These are phyloP conservation scores for Beauveria varroae DNA, from an alignment of 2,329 filamentous ascomycete species.

Conservation along the genomic window DNA sequence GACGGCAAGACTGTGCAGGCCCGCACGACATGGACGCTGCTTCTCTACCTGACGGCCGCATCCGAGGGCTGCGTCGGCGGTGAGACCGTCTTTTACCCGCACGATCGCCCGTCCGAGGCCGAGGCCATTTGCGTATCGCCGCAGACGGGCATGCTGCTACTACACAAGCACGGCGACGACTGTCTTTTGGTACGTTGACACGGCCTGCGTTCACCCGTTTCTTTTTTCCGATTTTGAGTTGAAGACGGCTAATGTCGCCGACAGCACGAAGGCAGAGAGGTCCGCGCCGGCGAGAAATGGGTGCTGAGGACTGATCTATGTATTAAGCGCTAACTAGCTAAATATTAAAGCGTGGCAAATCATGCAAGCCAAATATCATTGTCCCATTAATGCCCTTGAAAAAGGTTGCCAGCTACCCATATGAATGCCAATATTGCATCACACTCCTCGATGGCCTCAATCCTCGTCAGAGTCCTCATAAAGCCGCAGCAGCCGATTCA, in stretches of 20 bases:
- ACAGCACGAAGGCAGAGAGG: conserved; percentile 75
- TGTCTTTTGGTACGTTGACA: conserved; percentile 63
- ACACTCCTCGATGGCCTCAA: neutral
- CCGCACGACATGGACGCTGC: conserved; percentile 79
- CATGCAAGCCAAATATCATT: neutral
- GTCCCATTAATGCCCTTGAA: neutral
- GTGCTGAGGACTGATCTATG: conserved; percentile 79
- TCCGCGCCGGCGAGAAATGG: conserved; percentile 80
- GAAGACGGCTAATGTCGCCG: neutral
- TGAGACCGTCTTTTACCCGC: conserved; percentile 86
- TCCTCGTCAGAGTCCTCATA: neutral
- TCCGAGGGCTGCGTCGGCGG: conserved; percentile 72
- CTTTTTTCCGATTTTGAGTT: neutral
- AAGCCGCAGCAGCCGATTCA: neutral
- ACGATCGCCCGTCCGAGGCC: conserved; percentile 46
- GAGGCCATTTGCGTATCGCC: conserved; percentile 65
- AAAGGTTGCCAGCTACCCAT: neutral
- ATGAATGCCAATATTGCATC: neutral
- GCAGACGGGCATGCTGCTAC: conserved; percentile 76
- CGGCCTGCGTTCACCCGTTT: too few species aligned
- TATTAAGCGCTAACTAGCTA: conserved; percentile 39
- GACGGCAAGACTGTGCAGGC: conserved; percentile 22
- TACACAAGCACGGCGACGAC: conserved; percentile 84
- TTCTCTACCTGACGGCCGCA: conserved; percentile 76
- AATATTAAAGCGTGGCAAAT: neutral